These are phyloP conservation scores for Wickerhamiella parazyma DNA, from an alignment of 805 yeast species.

Conservation along the genomic window DNA sequence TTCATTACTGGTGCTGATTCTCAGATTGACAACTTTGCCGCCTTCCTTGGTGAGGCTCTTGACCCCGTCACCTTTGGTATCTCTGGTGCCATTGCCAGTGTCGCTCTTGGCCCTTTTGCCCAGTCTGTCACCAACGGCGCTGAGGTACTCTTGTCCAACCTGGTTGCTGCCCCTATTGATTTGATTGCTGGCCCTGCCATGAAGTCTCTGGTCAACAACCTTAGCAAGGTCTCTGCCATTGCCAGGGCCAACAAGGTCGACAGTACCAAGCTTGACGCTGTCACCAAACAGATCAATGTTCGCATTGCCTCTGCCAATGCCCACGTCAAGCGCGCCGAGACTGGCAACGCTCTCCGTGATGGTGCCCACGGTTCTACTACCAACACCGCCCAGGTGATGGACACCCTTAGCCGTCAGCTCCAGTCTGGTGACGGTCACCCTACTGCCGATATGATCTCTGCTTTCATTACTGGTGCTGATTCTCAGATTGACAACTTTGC, in stretches of 20 bases:
- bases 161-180: conserved; percentile 17
- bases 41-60: conserved; percentile 15
- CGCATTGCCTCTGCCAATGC: conserved; percentile 11
- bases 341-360: conserved; percentile 12
- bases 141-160: conserved; percentile 22
- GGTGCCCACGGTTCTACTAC: conserved; percentile 16
- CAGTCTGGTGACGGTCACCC: conserved; percentile 17
- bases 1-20: conserved; percentile 25
- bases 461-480: conserved; percentile 24
- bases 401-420: conserved; percentile 16
- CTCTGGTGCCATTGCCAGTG: conserved; percentile 19
- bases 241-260: conserved; percentile 16
- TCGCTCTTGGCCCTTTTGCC: conserved; percentile 20
- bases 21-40: conserved; percentile 24
- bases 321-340: conserved; percentile 11
- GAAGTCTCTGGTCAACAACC: conserved; percentile 14
- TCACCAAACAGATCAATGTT: conserved; percentile 10
- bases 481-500: conserved; percentile 24
- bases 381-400: conserved; percentile 16
- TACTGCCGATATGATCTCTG: conserved; percentile 16
- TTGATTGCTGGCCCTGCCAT: conserved; percentile 21
- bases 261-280: conserved; percentile 6
- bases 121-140: conserved; percentile 26
- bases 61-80: conserved; percentile 20
- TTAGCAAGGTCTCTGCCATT: conserved; percentile 15